Base-by-base conservation (phyloP, 345 rosid genomes). In the Eucalyptus pumila region DNA sequence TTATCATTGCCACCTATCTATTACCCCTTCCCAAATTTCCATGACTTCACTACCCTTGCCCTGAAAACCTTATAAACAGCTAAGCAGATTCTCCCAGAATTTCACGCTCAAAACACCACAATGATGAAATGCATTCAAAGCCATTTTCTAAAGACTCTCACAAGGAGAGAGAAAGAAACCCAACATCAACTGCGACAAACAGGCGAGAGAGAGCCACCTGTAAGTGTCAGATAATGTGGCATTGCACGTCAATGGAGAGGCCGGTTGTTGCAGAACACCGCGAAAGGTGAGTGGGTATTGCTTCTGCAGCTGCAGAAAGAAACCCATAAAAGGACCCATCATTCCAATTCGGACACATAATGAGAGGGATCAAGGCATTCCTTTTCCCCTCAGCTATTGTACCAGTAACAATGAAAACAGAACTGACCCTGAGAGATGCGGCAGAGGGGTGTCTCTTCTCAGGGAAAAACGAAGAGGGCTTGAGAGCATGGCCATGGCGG, bases 391-490 rank as follows among this genome's bases (percentile, higher is more conserved):
- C 26, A 62, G 48, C 8, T 32, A 27, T 12, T 32, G 10, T 7
- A 62, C 21, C 34, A 23, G 24, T 37, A 30, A 26, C 12, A 32
- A 54, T 52, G 5, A 34, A 48, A 56, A 86, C 49, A 83, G 47
- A 76, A 76, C 83, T 37, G 86, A 95, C 98, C 95, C 91, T 93
- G 92, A 92, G 92, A 87, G 92, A 90, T 1, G 91, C 85, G 14
- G 93, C 86, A 72, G 90, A 72, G 67, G 47, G 69, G 89, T 48
- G 89, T 34, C 83, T 91, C 21, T 76, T 87, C 44, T 87, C 92
- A 16, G 49, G 80, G 52, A 88, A 62, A 65, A 91, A 21, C n/a
- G 89, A 48, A 52, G 88, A 30, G 87, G 88, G 49, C 88, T 86
- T 26, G 81, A 83, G 50, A 56, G 88, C 83, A 90, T 65, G 85